A percentile compares a stretch with the other conserved stretches of the same genome.
Evolutionary conservation across 805 yeast genomes (phyloP).

Genomic region (Lipomyces yamanashiensis): DNA sequence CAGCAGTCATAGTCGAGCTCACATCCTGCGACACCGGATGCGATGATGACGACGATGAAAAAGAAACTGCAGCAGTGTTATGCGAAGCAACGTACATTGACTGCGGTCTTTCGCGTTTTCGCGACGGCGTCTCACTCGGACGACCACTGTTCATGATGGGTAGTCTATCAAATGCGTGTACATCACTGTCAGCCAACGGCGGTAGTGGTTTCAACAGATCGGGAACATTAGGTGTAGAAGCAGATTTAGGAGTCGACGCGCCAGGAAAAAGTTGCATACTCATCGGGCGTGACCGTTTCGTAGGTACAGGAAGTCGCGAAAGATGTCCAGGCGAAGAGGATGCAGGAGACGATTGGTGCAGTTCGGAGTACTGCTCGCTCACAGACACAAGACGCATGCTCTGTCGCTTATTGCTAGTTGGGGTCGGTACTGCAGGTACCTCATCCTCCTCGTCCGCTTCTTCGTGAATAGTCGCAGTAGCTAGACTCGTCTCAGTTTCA

Average conservation of each 20-base stretch:
- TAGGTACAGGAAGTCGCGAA: conserved; percentile 25
- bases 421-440: background rate
- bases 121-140: background rate
- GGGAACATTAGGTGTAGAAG: background rate
- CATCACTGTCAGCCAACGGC: background rate
- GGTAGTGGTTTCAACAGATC: conserved; percentile 4
- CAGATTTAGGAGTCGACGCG: background rate
- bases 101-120: conserved; percentile 30
- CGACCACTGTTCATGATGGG: background rate
- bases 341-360: background rate
- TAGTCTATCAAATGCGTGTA: too few species aligned
- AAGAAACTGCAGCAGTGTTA: background rate
- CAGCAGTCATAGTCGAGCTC: conserved; percentile 1
- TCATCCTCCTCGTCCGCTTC: background rate
- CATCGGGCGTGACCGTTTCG: conserved; percentile 22
- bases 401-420: background rate
- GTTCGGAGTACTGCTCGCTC: background rate
- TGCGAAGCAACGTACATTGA: conserved; percentile 18
- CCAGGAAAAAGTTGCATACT: conserved; percentile 9
- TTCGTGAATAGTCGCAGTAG: background rate
- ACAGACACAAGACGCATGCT: background rate
- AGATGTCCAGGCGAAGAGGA: background rate
- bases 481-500: background rate
- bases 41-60: background rate
- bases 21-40: background rate